phyloP scores from a whole-genome alignment of 2,329 filamentous ascomycete genomes.

The Cordyceps farinosa region DNA sequence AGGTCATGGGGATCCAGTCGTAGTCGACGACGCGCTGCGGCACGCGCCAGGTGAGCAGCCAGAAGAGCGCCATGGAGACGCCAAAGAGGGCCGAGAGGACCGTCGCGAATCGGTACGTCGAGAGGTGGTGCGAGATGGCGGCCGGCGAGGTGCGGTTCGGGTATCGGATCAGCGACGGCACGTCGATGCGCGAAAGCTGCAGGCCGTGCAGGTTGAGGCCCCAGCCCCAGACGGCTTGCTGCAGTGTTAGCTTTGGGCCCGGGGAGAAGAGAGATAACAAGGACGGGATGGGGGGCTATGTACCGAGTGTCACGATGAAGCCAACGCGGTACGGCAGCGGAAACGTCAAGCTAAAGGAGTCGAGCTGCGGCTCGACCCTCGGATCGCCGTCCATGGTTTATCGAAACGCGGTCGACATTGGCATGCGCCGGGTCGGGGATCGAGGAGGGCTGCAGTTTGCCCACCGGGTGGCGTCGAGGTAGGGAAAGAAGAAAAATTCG shows the following conservation, averaged over 20 bases:
- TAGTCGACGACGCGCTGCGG: slow-evolving; percentile 68
- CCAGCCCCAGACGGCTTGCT: slow-evolving; percentile 88
- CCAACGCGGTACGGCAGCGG: slow-evolving; percentile 88
- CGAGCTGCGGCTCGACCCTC: slow-evolving; percentile 66
- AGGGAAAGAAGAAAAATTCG: fast-evolving
- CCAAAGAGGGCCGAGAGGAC: slow-evolving; percentile 69
- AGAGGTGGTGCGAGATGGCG: slow-evolving; percentile 71
- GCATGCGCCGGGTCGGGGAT: background rate
- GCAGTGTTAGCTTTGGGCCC: background rate
- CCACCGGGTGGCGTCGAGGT: background rate
- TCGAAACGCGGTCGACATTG: slow-evolving; percentile 11
- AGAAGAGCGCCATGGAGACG: slow-evolving; percentile 76
- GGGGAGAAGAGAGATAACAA: no score
- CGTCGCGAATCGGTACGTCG: slow-evolving; percentile 80
- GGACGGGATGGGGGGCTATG: slow-evolving; percentile 22
- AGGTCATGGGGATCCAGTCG: slow-evolving; percentile 82
- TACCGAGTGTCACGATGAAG: slow-evolving; percentile 80
- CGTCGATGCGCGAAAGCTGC: slow-evolving; percentile 75
- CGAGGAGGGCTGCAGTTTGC: background rate
- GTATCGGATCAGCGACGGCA: slow-evolving; percentile 82
- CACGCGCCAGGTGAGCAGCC: slow-evolving; percentile 70
- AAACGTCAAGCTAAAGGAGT: slow-evolving; percentile 81
- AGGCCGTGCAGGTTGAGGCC: slow-evolving; percentile 88
- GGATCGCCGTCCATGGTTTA: slow-evolving; percentile 67
- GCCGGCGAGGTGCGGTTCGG: slow-evolving; percentile 67